Evolutionary conservation across 768 basidiomycete species (phyloP), one percentile per base, ranked within the genome.

Genomic region (Exidia glandulosa): DNA sequence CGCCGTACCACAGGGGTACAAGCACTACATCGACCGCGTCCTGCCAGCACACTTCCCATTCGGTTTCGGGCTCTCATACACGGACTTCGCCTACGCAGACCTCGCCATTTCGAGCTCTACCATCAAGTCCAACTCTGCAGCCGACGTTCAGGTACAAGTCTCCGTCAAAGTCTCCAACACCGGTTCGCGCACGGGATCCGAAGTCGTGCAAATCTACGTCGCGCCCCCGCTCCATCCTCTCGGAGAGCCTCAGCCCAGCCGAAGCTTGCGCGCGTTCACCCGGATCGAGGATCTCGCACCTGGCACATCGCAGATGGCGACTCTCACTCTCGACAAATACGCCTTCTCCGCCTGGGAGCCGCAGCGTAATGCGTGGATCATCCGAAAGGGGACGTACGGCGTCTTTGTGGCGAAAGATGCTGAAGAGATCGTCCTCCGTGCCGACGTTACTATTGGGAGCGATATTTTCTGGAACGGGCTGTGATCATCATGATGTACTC

Each of bases 41-140:
- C 84, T 88, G 60, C 70, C 71, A 16, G 87, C 89, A 12, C 74
- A 79, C 12, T 91, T 84, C 70, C 77, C 85, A 57, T 92, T 92
- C 67, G 90, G 89, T 83, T 86, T 64, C 63, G 87, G 88, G 14
- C 76, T 91, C 23, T 86, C 85, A 0, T 90, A 89, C 70, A 87
- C 88, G 19, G 81, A 78, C 0, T 90, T 89, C 75, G 64, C 71
- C 3, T 75, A 84, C 63, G 76, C 79, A 23, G 71, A 79, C 62
- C 76, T 88, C 58, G 54, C 74, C 45, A 68, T 87, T 19, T 81
- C 83, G 2, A 57, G 72, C 52, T 79, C 81, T 1, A 60, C 62
- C 19, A 58, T 79, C 58, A 37, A 71, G 1, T 60, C 74, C 19
- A n/a, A 59, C n/a, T 54, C 52, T 7, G 47, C 47, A 16, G 25